These are phyloP conservation scores for Zea luxurians DNA, from an alignment of 176 grass and related monocot genomes.

Conservation along the genomic window DNA sequence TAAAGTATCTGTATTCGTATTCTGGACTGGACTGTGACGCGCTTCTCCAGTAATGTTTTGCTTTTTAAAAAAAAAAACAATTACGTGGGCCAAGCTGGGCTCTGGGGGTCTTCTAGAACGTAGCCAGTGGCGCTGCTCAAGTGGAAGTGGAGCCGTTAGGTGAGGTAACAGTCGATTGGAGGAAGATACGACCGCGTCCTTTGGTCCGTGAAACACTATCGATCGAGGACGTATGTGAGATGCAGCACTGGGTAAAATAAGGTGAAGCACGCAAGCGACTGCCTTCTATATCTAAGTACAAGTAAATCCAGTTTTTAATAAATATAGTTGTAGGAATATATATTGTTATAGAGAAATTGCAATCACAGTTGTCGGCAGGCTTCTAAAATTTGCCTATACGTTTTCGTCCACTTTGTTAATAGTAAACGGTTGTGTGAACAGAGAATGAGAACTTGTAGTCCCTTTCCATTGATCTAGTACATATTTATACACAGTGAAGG, in stretches of 20 bases:
- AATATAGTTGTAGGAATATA: background rate
- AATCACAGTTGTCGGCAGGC: background rate
- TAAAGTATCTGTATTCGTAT: too few relatives aligned
- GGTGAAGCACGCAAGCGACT: background rate
- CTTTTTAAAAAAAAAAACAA: too few relatives aligned
- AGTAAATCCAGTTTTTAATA: background rate
- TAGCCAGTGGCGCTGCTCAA: background rate
- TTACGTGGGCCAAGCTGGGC: background rate
- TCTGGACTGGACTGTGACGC: rapidly evolving
- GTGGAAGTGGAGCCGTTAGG: slow-evolving; percentile 35
- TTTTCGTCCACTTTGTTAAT: background rate
- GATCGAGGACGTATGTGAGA: background rate
- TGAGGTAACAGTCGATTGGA: slow-evolving; percentile 32
- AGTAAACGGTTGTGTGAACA: too few relatives aligned
- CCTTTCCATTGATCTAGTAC: too few relatives aligned
- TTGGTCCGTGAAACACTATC: background rate
- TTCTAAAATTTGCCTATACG: too few relatives aligned
- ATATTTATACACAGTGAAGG: too few relatives aligned
- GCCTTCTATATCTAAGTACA: too few relatives aligned
- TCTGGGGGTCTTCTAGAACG: slow-evolving; percentile 13
- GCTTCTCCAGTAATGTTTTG: background rate
- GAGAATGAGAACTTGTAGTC: too few relatives aligned
- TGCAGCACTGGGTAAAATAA: background rate
- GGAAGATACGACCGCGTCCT: background rate
- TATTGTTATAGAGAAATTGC: background rate